These are phyloP conservation scores for Hymenoscyphus infarciens DNA, from an alignment of 2,329 filamentous ascomycete genomes.

Conservation along the genomic window DNA sequence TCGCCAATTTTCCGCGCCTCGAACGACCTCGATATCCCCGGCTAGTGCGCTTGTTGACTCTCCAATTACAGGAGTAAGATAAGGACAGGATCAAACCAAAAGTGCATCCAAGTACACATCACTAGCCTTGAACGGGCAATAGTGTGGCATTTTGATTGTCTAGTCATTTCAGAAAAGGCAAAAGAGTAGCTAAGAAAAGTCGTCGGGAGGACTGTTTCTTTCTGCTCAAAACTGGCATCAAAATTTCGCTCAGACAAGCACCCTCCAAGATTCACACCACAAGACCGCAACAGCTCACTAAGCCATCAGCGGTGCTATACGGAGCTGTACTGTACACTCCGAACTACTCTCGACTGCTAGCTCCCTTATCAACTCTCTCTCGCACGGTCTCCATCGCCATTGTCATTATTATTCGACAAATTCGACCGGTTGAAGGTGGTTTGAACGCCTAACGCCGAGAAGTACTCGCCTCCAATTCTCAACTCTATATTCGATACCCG, in stretches of 20 bases:
- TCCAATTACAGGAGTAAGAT: neutral
- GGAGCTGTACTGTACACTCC: neutral
- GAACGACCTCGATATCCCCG: neutral
- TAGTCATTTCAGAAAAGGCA: constrained; percentile 8
- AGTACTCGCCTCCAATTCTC: constrained; percentile 13
- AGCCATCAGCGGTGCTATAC: neutral
- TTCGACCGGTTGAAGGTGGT: constrained; percentile 1
- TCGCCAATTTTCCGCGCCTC: neutral
- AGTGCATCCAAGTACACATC: neutral
- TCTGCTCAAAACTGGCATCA: neutral
- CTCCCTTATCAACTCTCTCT: constrained; percentile 5
- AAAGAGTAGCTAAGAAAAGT: constrained; percentile 2
- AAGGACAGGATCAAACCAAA: neutral
- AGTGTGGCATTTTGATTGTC: neutral
- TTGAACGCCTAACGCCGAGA: constrained; percentile 14
- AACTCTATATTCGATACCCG: constrained; percentile 26
- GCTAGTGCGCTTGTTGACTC: neutral
- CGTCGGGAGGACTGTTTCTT: neutral
- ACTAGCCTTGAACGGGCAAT: neutral
- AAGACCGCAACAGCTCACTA: neutral
- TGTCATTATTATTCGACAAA: neutral
- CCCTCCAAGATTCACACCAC: neutral
- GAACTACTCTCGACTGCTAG: neutral
- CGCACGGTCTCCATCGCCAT: constrained; percentile 19
- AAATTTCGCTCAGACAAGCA: constrained; percentile 19